These are phyloP conservation scores for Ophiostoma triangulosporum DNA, from an alignment of 2,329 filamentous ascomycete species.

Conservation along the genomic window DNA sequence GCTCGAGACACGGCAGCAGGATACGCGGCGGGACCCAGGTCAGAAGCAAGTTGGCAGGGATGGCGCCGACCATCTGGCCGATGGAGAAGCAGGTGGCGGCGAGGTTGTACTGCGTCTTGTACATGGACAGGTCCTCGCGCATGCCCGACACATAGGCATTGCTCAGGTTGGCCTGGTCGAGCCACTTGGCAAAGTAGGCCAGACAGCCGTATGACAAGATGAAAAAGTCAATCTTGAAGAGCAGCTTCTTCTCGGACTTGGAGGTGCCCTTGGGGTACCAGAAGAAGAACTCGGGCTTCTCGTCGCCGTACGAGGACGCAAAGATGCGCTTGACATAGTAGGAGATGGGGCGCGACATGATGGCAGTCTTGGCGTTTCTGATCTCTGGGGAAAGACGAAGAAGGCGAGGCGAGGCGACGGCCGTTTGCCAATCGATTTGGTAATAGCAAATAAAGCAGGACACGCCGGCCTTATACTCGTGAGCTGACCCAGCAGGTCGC, in stretches of 20 bases:
- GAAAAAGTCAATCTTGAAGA: constrained; percentile 21
- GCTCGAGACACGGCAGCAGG: constrained; percentile 9
- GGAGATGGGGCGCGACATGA: neutral
- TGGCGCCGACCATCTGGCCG: constrained; percentile 15
- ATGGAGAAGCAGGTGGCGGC: constrained; percentile 20
- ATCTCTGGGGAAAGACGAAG: neutral
- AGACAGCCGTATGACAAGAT: constrained; percentile 19
- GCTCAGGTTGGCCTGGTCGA: constrained; percentile 14
- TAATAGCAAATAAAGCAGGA: neutral
- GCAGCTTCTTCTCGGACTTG: constrained; percentile 16
- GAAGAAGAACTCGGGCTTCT: constrained; percentile 14
- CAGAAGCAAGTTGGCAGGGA: constrained; percentile 12
- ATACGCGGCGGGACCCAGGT: constrained; percentile 15
- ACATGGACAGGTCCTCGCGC: constrained; percentile 30
- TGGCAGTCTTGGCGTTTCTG: neutral
- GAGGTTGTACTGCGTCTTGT: constrained; percentile 26
- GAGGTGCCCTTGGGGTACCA: constrained; percentile 18
- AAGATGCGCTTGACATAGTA: constrained; percentile 16
- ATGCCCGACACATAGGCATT: constrained; percentile 36
- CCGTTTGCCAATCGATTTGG: neutral
- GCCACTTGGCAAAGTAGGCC: constrained; percentile 19
- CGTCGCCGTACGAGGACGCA: constrained; percentile 18
- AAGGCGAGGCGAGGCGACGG: neutral
- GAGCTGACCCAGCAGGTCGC: neutral
- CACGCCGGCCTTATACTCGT: neutral